Conservation (phyloP, 2,329 filamentous ascomycete species). For the Botrytis squamosa region DNA sequence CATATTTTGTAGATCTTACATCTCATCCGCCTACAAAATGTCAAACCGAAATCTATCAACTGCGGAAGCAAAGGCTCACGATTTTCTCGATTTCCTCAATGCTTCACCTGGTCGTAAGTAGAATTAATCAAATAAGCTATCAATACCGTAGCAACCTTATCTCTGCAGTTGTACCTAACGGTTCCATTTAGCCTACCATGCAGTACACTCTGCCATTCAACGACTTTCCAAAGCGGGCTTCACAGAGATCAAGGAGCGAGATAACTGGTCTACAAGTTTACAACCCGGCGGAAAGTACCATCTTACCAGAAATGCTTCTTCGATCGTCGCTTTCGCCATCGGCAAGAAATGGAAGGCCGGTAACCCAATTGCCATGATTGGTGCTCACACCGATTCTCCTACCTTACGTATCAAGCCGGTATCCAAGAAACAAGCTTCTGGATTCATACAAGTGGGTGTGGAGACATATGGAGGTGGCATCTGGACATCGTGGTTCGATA, state of each 20-base stretch:
- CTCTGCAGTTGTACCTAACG: slow-evolving; percentile 52
- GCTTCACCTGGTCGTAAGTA: slow-evolving; percentile 84
- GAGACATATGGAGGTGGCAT: slow-evolving; percentile 96
- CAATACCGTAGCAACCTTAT: slow-evolving; percentile 18
- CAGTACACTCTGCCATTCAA: slow-evolving; percentile 74
- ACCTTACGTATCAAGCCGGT: slow-evolving; percentile 91
- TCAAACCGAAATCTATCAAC: slow-evolving; percentile 29
- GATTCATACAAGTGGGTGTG: slow-evolving; percentile 91
- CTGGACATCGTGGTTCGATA: slow-evolving; percentile 98
- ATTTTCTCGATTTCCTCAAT: slow-evolving; percentile 93
- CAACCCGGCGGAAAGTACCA: slow-evolving; percentile 93
- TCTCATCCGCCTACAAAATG: slow-evolving; percentile 29
- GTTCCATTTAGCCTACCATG: slow-evolving; percentile 63
- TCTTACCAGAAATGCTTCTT: slow-evolving; percentile 88
- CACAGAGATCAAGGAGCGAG: slow-evolving; percentile 82
- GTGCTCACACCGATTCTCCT: slow-evolving; percentile 93
- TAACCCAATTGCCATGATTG: slow-evolving; percentile 88
- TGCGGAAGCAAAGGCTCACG: slow-evolving; percentile 45
- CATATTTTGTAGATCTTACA: slow-evolving; percentile 11
- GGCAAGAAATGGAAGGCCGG: slow-evolving; percentile 88
- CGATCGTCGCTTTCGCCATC: slow-evolving; percentile 88
- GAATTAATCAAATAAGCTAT: slow-evolving; percentile 26
- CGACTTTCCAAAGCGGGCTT: slow-evolving; percentile 83
- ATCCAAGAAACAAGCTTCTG: slow-evolving; percentile 81
- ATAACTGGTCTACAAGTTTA: slow-evolving; percentile 79